phyloP scores from a whole-genome alignment of 495 filamentous ascomycete species.

The Penicillium atrosanguineum region DNA sequence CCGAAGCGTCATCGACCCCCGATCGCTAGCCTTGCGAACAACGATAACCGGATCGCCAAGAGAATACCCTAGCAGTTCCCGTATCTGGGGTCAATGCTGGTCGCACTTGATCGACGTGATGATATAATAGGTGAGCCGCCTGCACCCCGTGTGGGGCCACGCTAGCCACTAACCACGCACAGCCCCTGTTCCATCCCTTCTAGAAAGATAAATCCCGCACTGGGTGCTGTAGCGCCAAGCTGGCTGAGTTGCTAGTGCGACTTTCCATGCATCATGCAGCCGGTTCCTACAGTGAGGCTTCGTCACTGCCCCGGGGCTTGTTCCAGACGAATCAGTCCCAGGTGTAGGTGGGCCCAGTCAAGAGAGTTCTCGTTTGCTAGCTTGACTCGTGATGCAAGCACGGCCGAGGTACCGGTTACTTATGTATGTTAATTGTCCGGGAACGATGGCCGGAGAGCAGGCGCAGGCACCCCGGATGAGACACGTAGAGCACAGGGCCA shows the following conservation, averaged over 20 bases:
- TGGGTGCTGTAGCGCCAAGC: constrained; percentile 7
- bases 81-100: neutral
- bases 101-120: neutral
- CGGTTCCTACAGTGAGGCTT: constrained; percentile 3
- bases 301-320: constrained; percentile 3
- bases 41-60: constrained; percentile 2
- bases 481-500: neutral
- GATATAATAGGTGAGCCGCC: constrained; percentile 2
- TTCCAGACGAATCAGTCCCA: neutral
- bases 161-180: neutral
- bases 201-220: constrained; percentile 28
- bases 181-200: neutral
- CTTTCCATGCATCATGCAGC: neutral
- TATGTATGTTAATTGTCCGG: neutral
- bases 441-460: neutral
- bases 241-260: neutral
- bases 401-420: neutral
- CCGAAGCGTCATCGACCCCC: constrained; percentile 1
- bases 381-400: neutral
- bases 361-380: neutral
- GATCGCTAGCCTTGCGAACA: constrained; percentile 1
- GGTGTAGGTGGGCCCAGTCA: neutral
- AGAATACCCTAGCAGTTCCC: constrained; percentile 1
- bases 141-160: neutral
- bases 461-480: neutral